phyloP scores from a whole-genome alignment of 192 early-diverging fungal species.

The Pilaira anomala region DNA sequence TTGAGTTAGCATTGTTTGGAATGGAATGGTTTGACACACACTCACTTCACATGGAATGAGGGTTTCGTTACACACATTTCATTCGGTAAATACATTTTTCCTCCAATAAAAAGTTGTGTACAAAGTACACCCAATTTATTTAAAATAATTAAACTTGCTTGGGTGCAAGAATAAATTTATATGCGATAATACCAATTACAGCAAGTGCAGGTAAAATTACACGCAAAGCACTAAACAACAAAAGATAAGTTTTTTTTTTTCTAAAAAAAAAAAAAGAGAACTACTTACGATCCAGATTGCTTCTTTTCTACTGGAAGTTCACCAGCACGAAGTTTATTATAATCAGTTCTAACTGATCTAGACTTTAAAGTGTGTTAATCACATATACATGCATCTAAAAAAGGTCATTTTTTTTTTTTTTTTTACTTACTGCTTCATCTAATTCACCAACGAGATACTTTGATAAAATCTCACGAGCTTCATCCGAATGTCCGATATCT shows the following conservation, averaged over 20 bases:
- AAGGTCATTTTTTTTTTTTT: too few species aligned
- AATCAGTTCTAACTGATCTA: background rate
- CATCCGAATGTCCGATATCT: constrained; percentile 94
- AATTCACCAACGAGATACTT: constrained; percentile 37
- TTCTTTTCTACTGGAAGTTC: constrained; percentile 25
- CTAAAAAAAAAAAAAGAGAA: too few species aligned
- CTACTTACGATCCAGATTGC: constrained; percentile 31
- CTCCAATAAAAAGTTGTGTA: background rate
- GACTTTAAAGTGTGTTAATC: constrained; percentile 6
- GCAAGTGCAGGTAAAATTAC: constrained; percentile 32
- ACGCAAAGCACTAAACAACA: constrained; percentile 22
- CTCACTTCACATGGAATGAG: too few species aligned
- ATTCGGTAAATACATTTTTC: too few species aligned
- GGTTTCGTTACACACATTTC: too few species aligned
- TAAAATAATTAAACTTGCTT: constrained; percentile 4
- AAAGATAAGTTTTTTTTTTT: background rate
- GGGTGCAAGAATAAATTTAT: constrained; percentile 30
- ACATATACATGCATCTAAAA: background rate
- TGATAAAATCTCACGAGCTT: constrained; percentile 77
- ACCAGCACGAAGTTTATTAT: constrained; percentile 22
- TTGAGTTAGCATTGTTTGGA: too few species aligned
- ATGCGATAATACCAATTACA: constrained; percentile 29
- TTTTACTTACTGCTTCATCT: constrained; percentile 34
- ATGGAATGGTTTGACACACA: too few species aligned
- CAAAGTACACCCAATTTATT: background rate